phyloP scores from a whole-genome alignment of 768 basidiomycete species.

The Leccinum incarnatum region DNA sequence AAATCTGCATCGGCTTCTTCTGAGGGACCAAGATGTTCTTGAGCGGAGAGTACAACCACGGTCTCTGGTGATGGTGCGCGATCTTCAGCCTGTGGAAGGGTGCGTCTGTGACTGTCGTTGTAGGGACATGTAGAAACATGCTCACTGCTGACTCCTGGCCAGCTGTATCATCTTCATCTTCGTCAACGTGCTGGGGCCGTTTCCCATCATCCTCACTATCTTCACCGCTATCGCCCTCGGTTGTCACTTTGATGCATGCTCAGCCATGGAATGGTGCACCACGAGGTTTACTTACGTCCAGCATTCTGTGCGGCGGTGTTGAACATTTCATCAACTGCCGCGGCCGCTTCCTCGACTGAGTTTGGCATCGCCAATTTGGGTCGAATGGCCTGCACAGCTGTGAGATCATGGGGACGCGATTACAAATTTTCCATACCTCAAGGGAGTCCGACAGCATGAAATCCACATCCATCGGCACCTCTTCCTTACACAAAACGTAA shows the following conservation, averaged over 20 bases:
- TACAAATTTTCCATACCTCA: slow-evolving; percentile 52
- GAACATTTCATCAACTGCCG: slow-evolving; percentile 89
- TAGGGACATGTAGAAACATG: slow-evolving; percentile 1
- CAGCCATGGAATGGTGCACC: slow-evolving; percentile 8
- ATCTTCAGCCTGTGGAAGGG: slow-evolving; percentile 45
- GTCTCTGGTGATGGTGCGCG: slow-evolving; percentile 83
- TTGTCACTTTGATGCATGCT: slow-evolving; percentile 28
- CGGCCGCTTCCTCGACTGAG: slow-evolving; percentile 81
- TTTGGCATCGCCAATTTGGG: slow-evolving; percentile 73
- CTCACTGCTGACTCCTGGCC: slow-evolving; percentile 55
- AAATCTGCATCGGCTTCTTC: slow-evolving; percentile 93
- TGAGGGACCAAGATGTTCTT: slow-evolving; percentile 77
- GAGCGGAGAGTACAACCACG: slow-evolving; percentile 65
- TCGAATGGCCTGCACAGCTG: slow-evolving; percentile 63
- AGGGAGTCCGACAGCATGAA: slow-evolving; percentile 96
- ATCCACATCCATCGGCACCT: slow-evolving; percentile 95
- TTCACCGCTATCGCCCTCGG: slow-evolving; percentile 43
- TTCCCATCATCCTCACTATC: slow-evolving; percentile 51
- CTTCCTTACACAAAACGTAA: slow-evolving; percentile 86
- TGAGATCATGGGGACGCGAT: neutral
- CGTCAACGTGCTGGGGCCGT: slow-evolving; percentile 49
- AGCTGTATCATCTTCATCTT: slow-evolving; percentile 57
- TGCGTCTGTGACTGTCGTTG: neutral
- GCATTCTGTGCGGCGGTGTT: slow-evolving; percentile 59
- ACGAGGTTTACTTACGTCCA: slow-evolving; percentile 41